Evolutionary conservation across 495 filamentous ascomycete species (phyloP), one percentile per base, ranked within the genome.

Genomic region (Wilcoxina mikolae): DNA sequence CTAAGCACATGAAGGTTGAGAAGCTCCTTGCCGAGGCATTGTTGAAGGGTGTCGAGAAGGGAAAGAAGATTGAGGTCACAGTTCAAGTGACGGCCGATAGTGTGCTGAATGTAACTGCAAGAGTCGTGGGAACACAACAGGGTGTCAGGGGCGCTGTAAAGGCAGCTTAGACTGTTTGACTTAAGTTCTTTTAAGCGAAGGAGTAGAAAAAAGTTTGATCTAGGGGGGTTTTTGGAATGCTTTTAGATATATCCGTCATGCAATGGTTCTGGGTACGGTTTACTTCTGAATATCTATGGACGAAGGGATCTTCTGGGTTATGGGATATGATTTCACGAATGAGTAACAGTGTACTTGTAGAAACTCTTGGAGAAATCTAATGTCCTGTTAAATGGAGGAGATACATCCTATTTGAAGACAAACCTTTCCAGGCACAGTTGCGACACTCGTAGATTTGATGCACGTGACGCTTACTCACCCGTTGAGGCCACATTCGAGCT

Each of bases 1-100:
- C 91, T 70, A 84, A 88, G 73, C 76, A 90, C n/a, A 94, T 87
- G 84, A 93, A 90, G 73, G 78, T 87, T 27, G 84, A 84, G 54
- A 80, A 74, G 55, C 74, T 85, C 48, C 78, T 98, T 46, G 89
- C 87, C 44, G 91, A 98, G 73, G 84, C 85, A 10, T 83, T 81
- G 27, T 68, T 96, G 62, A 82, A 76, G 69, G 84, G 74, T 54
- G 78, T 88, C 53, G 87, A 85, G 78, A 89, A 88, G 74, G 85
- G 85, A 33, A 75, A 77, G 58, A 95, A 91, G 74, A 80, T 96
- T 57, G 91, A 96, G 76, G 80, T 96, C 45, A 90, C 83, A 65
- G 76, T 98, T 56, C 89, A 87, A 61, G 84, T 95, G 53, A 78
- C 75, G 39, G 76, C 75, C 17, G 88, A 95, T 68, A 70, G 94